These are phyloP conservation scores for Fragaria nilgerrensis DNA, from an alignment of 306 rosid species.

Conservation along the genomic window DNA sequence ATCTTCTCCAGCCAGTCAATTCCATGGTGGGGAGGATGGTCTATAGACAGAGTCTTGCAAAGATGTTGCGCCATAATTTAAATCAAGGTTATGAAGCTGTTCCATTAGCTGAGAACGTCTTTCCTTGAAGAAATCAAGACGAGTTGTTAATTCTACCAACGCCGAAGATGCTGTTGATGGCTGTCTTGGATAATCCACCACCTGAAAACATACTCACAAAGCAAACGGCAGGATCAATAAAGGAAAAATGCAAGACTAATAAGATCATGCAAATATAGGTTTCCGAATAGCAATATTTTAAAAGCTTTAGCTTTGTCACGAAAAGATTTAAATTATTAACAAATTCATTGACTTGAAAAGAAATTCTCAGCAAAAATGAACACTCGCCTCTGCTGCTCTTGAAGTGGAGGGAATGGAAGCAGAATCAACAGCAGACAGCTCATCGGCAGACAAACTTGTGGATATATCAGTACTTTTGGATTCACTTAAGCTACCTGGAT, in stretches of 20 bases:
- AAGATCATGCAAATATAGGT: neutral
- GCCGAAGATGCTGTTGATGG: conserved; percentile 85
- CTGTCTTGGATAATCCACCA: conserved; percentile 64
- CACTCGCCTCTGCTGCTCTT: conserved; percentile 76
- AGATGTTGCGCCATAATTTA: conserved; percentile 75
- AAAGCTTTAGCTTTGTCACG: neutral
- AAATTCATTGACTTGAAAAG: neutral
- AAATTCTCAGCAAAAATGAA: neutral
- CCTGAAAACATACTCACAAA: conserved; percentile 38
- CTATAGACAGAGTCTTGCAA: conserved; percentile 72
- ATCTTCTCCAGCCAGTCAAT: conserved; percentile 47
- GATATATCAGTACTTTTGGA: conserved; percentile 88
- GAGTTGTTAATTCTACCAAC: conserved; percentile 82
- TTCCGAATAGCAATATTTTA: neutral
- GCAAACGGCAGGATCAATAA: neutral
- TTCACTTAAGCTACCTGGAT: conserved; percentile 64
- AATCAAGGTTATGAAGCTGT: conserved; percentile 97
- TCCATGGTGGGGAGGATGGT: conserved; percentile 84
- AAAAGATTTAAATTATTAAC: neutral
- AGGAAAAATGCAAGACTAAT: neutral
- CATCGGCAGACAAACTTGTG: conserved; percentile 75
- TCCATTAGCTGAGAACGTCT: conserved; percentile 97
- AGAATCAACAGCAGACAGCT: conserved; percentile 65
- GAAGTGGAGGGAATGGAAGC: conserved; percentile 76
- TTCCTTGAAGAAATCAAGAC: conserved; percentile 99